Evolutionary conservation across 768 basidiomycete species (phyloP).

Genomic region (Arthromyces matolae): DNA sequence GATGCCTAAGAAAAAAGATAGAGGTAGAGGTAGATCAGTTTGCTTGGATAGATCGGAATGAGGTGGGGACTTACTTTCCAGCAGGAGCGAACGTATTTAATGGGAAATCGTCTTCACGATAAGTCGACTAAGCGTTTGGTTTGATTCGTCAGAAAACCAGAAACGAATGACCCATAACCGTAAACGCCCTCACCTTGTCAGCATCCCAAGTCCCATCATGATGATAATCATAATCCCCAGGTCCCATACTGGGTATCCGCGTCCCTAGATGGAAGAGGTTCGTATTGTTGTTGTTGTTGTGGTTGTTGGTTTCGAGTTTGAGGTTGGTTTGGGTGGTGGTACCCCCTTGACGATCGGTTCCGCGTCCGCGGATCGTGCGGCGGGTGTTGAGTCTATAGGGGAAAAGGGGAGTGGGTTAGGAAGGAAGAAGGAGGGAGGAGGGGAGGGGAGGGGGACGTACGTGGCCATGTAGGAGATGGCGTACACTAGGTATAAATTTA

Average conservation of each 20-base stretch:
- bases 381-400: slow-evolving; percentile 56
- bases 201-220: slow-evolving; percentile 33
- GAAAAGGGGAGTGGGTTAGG: neutral
- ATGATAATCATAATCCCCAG: slow-evolving; percentile 30
- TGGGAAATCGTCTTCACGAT: slow-evolving; percentile 19
- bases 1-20: too few relatives aligned
- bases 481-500: slow-evolving; percentile 41
- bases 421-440: neutral
- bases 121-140: too few relatives aligned
- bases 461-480: slow-evolving; percentile 63
- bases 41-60: too few relatives aligned
- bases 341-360: slow-evolving; percentile 45
- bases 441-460: slow-evolving; percentile 29
- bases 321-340: slow-evolving; percentile 17
- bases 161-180: too few relatives aligned
- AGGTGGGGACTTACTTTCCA: slow-evolving; percentile 10
- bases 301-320: neutral
- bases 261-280: slow-evolving; percentile 50
- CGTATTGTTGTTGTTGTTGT: slow-evolving; percentile 34
- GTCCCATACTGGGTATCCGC: slow-evolving; percentile 38
- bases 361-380: slow-evolving; percentile 46
- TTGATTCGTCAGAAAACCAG: too few relatives aligned
- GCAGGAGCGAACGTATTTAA: slow-evolving; percentile 19
- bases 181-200: slow-evolving; percentile 23
- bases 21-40: too few relatives aligned